phyloP scores from a whole-genome alignment of 2,329 filamentous ascomycete species.

The Diplodia corticola region DNA sequence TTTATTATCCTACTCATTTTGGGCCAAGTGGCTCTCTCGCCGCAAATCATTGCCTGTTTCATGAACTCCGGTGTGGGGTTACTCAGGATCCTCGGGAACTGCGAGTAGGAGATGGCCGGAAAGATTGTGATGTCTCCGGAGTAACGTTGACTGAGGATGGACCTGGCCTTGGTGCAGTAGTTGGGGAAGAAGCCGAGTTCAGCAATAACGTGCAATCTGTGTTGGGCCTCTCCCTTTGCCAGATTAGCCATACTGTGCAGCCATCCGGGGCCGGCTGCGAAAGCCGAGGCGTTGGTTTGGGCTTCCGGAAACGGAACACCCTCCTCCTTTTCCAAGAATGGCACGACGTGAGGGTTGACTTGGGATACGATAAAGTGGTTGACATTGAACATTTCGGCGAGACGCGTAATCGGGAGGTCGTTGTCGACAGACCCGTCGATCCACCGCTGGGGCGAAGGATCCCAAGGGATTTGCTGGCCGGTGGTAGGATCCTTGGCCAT shows the following conservation, averaged over 20 bases:
- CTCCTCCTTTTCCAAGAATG: conserved; percentile 78
- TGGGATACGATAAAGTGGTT: conserved; percentile 98
- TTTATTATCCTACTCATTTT: conserved; percentile 83
- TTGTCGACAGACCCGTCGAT: conserved; percentile 96
- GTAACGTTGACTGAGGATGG: conserved; percentile 86
- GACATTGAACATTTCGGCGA: conserved; percentile 96
- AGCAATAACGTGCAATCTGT: conserved; percentile 76
- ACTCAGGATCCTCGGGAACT: conserved; percentile 73
- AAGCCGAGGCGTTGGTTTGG: conserved; percentile 34
- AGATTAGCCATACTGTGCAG: conserved; percentile 68
- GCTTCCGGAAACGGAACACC: conserved; percentile 45
- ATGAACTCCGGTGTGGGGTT: conserved; percentile 90
- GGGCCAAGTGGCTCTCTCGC: conserved; percentile 89
- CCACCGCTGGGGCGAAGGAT: conserved; percentile 79
- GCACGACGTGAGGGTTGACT: conserved; percentile 90
- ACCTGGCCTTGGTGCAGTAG: conserved; percentile 72
- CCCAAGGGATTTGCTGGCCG: conserved; percentile 77
- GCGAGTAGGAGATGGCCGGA: conserved; percentile 71
- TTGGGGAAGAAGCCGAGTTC: conserved; percentile 81
- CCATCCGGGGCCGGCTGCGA: conserved; percentile 56
- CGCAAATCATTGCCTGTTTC: conserved; percentile 71
- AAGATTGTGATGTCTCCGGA: conserved; percentile 94
- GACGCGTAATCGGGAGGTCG: conserved; percentile 83
- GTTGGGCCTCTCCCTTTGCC: conserved; percentile 76
- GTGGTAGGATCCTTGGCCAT: conserved; percentile 84